Evolutionary conservation across 2,329 filamentous ascomycete species (phyloP), one percentile per base, ranked within the genome.

Genomic region (Parastagonospora avenae): DNA sequence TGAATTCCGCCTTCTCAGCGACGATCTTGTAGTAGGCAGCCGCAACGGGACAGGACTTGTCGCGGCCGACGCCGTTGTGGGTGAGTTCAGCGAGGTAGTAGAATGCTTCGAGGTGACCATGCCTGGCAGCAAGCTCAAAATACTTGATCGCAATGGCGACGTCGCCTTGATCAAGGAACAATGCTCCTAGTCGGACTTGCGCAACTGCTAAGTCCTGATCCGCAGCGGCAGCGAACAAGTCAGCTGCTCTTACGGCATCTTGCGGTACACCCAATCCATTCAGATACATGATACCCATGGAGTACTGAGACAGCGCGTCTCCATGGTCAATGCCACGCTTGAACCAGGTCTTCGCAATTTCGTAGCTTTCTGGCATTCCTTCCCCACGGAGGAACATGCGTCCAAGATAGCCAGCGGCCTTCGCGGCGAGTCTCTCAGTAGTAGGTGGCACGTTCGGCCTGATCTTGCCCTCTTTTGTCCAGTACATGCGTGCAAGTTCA

Each of bases 61-160:
- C 90, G 31, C 90, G 82, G 4, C 90, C 91, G 28, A 95, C 83
- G 0, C 90, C 92, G 55, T 90, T 84, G 61, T 92, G 85, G 19
- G 87, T 88, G 78, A 96, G 85, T 74, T 97, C 92, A 2, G 91
- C 92, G 4, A 97, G 84, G 71, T 96, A 96, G 75, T 96, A 97
- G 69, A 90, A 91, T 0, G 92, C 90, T 73, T 96, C 92, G 55
- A 96, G 89, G 67, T 92, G 89, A 11, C 88, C 88, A 68, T 91
- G 91, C 19, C 90, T 81, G 35, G 88, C 88, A 4, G 92, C 92
- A 41, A 93, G 81, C 66, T 96, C 92, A 63, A 97, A 96, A 71
- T 95, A 96, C 60, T 88, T 86, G 52, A 86, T 89, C 2, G 92
- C 92, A 0, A 87, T 86, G 4, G 82, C 77, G n/a, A 94, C 77